Base-by-base conservation (phyloP, 2,329 filamentous ascomycete genomes). In the Arthroderma uncinatum region DNA sequence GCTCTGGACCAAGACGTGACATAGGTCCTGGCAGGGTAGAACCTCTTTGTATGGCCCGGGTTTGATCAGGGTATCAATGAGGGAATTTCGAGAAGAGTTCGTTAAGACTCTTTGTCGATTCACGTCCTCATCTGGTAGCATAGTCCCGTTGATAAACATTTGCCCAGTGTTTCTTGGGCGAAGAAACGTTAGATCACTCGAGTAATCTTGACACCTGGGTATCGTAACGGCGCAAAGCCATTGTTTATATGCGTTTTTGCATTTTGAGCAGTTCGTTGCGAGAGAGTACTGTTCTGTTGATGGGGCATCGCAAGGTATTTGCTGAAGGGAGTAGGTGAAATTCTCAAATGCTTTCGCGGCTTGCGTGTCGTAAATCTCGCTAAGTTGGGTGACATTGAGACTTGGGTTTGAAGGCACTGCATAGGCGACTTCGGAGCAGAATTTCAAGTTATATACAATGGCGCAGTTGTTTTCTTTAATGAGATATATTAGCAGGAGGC, bases 191-290 rank as follows among this genome's bases (percentile, higher is more conserved):
- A 77, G 75, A 1, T 70, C 65, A 53, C 78, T 81, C 54, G 79
- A 81, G 65, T 87, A 93, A 73, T 96, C 92, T 66, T 89, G 85
- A 74, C 93, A 98, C 30, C 91, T 87, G 0, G 93, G 93, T 60
- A 98, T 93, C 14, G 84, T 86, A 28, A 97, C 90, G 23, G 89
- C 87, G 74, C 93, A 98, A 19, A 98, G 83, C 93, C 93, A 98
- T 66, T 84, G 78, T 70, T 94, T 96, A 79, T 98, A 98, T 7
- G 89, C 89, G 0, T 69, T 66, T 14, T 77, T 81, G 72, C 93
- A 98, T 70, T 94, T 81, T 44, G 76, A 71, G 75, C 93, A 98
- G 63, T 73, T 81, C 42, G 84, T 82, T 1, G 83, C 86, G 12
- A 97, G 82, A 1, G 90, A 95, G 73, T 95, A 98, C 62, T 82